Percentiles rank a stretch among this genome's conserved stretches.
phyloP scores from a whole-genome alignment of 2,329 filamentous ascomycete species.

The Fusarium nematophilum region DNA sequence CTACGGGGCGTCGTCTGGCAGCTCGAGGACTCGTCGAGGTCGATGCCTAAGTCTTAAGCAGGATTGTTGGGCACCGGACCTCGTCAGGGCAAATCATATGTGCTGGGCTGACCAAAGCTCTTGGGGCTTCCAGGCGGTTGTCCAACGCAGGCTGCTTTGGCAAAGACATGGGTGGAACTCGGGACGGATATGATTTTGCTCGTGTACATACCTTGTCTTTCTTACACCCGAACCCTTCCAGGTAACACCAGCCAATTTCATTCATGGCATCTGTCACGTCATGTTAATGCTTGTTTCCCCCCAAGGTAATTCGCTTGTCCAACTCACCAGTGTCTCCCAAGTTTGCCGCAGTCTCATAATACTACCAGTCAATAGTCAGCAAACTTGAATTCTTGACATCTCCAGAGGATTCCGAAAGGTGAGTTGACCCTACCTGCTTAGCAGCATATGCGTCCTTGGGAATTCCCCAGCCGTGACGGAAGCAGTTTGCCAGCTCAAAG shows the following conservation, averaged over 20 bases:
- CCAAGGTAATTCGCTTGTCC: neutral
- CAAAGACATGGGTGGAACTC: slow-evolving; percentile 7
- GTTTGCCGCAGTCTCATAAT: slow-evolving; percentile 98
- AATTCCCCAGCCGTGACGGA: slow-evolving; percentile 95
- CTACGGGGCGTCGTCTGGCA: too few relatives aligned
- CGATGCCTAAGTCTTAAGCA: slow-evolving; percentile 25
- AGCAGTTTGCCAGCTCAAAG: slow-evolving; percentile 92
- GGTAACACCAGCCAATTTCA: slow-evolving; percentile 94
- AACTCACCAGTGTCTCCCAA: slow-evolving; percentile 82
- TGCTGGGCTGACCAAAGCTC: slow-evolving; percentile 27
- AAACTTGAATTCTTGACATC: neutral
- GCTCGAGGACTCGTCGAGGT: neutral
- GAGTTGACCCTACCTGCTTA: slow-evolving; percentile 63
- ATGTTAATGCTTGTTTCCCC: slow-evolving; percentile 18
- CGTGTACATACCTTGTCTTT: slow-evolving; percentile 90
- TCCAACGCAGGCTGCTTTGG: too few relatives aligned
- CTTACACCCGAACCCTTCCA: slow-evolving; percentile 95
- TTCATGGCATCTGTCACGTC: slow-evolving; percentile 86
- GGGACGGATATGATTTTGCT: slow-evolving; percentile 16
- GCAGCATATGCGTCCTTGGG: slow-evolving; percentile 87
- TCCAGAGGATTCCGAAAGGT: neutral
- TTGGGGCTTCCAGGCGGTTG: too few relatives aligned
- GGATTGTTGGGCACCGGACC: slow-evolving; percentile 25
- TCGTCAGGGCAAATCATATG: slow-evolving; percentile 27
- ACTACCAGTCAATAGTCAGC: slow-evolving; percentile 62